Percentiles rank a stretch among this genome's conserved stretches.
phyloP scores from a whole-genome alignment of 2,329 filamentous ascomycete genomes.

The Trichoderma sp. region DNA sequence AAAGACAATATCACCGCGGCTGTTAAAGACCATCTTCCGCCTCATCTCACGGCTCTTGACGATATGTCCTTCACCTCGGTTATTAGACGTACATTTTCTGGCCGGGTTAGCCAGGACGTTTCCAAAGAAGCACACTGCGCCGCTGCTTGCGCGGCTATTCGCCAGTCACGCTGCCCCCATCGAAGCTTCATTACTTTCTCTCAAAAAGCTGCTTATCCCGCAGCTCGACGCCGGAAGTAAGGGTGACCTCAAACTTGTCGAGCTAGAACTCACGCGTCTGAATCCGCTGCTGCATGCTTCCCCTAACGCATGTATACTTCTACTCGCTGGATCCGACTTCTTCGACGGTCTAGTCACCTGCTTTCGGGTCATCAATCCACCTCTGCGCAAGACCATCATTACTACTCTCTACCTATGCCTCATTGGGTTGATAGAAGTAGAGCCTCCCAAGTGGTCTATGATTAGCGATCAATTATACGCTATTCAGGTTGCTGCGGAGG shows the following conservation, averaged over 20 bases:
- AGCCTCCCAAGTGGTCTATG: constrained; percentile 68
- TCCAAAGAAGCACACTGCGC: constrained; percentile 58
- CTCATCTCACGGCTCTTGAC: constrained; percentile 59
- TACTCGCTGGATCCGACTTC: constrained; percentile 85
- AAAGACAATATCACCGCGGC: constrained; percentile 33
- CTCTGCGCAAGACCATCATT: constrained; percentile 65
- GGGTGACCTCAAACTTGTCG: constrained; percentile 53
- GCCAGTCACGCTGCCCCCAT: constrained; percentile 47
- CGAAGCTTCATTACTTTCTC: constrained; percentile 54
- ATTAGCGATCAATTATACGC: constrained; percentile 82
- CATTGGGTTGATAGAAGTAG: constrained; percentile 63
- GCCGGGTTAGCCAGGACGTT: constrained; percentile 67
- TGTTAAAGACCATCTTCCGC: constrained; percentile 65
- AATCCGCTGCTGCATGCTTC: constrained; percentile 64
- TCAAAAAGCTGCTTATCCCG: constrained; percentile 62
- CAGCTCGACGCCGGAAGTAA: constrained; percentile 61
- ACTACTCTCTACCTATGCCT: constrained; percentile 75
- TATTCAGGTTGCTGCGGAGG: constrained; percentile 68
- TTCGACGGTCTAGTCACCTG: constrained; percentile 70
- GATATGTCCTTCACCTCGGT: constrained; percentile 37
- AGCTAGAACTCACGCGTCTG: constrained; percentile 55
- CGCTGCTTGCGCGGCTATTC: constrained; percentile 52
- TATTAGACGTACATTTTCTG: constrained; percentile 67
- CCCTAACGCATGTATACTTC: constrained; percentile 55
- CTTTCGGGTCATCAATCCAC: constrained; percentile 63